Conservation (phyloP, 2,329 filamentous ascomycete genomes). For the Sclerotiophoma versabilis region DNA sequence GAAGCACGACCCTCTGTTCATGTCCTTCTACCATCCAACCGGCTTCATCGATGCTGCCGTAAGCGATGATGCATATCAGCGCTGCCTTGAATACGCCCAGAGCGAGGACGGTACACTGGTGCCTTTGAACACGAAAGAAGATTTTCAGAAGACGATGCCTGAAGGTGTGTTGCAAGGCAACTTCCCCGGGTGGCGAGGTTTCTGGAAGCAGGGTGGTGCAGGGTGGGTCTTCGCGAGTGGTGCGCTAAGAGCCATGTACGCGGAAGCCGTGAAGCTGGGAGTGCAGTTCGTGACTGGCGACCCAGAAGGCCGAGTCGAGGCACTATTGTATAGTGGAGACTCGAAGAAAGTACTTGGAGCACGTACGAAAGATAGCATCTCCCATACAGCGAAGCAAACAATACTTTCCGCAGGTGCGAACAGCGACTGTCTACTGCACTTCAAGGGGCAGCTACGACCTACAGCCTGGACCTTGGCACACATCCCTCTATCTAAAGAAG, state of each 20-base stretch:
- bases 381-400: conserved; percentile 53
- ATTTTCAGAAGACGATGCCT: conserved; percentile 61
- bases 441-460: conserved; percentile 61
- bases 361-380: conserved; percentile 51
- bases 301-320: conserved; percentile 48
- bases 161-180: conserved; percentile 58
- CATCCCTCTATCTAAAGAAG: conserved; percentile 57
- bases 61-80: conserved; percentile 48
- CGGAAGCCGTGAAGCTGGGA: conserved; percentile 56
- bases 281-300: conserved; percentile 56
- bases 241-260: conserved; percentile 55
- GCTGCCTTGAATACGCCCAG: conserved; percentile 48
- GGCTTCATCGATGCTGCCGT: conserved; percentile 58
- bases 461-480: conserved; percentile 64
- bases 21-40: conserved; percentile 55
- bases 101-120: conserved; percentile 38
- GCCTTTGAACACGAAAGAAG: conserved; percentile 52
- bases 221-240: conserved; percentile 64
- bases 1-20: conserved; percentile 54
- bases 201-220: conserved; percentile 53
- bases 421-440: conserved; percentile 57
- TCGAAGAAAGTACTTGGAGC: conserved; percentile 52
- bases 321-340: conserved; percentile 44
- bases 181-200: conserved; percentile 61
- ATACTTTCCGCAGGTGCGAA: conserved; percentile 61